Evolutionary conservation across 805 yeast species (phyloP), one percentile per base, ranked within the genome.

Genomic region (Lipomyces yamanashiensis): DNA sequence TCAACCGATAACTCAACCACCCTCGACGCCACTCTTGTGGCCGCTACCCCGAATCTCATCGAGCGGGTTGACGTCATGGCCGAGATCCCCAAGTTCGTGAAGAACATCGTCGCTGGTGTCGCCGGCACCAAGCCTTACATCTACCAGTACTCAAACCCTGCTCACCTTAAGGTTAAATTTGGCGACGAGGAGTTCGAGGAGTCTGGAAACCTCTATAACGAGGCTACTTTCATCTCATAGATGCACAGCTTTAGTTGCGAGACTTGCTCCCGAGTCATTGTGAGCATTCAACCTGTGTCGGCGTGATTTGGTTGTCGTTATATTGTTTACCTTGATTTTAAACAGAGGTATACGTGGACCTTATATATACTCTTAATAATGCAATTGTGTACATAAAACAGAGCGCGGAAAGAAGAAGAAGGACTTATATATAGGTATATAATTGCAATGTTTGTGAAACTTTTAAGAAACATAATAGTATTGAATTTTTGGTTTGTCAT

Each of bases 21-120:
- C 9, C 54, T 71, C 51, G 49, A 63, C 9, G 75, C 74, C 15
- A 77, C 73, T 19, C 67, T 75, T 37, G 74, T 71, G 47, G 97
- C 97, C 66, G 78, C 81, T 23, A 81, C 93, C 70, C 74, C 75
- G 17, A 79, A 81, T 52, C 77, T 90, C 65, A 85, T 90, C 58
- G 98, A 91, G 79, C 86, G 98, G 74, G 92, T 95, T 63, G 99
- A 95, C 77, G 98, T 95, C 64, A 92, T 95, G 98, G 90, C 92
- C 57, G 98, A 95, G 78, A 87, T 95, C 63, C 99, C 99, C 34
- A 87, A 85, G 67, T 92, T 95, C 77, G 96, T 95, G 70, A 95
- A 93, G 79, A 89, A 87, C 71, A 89, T 95, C 63, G 98, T 90
- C 52, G 86, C 92, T 67, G 97, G 96, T 63, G 96, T 93, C 59